Evolutionary conservation across 2,329 filamentous ascomycete species (phyloP).

Genomic region (Tolypocladium inflatum): DNA sequence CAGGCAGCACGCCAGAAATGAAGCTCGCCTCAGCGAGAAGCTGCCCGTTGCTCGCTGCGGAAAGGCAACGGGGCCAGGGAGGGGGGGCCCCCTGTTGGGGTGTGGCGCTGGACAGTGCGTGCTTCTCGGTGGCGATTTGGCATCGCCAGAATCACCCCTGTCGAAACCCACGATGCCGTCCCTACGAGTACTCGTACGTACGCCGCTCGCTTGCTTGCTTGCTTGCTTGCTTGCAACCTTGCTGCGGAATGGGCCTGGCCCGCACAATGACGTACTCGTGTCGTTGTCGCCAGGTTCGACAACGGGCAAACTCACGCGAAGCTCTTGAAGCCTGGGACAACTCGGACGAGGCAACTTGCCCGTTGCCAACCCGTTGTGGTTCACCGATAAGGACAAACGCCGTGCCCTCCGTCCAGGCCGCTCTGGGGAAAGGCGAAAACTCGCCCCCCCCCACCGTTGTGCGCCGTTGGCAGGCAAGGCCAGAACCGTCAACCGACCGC

Average conservation of each 20-base stretch:
- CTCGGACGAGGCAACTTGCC: not conserved
- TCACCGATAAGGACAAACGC: not conserved
- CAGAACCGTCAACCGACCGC: not conserved
- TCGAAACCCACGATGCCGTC: not conserved
- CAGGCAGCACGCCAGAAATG: no score
- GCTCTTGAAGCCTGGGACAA: not conserved
- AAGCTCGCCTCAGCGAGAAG: not conserved
- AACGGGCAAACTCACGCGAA: not conserved
- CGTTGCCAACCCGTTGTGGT: no score
- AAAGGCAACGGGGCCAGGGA: no score
- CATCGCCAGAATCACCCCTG: not conserved
- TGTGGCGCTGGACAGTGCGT: not conserved
- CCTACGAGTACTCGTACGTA: no score
- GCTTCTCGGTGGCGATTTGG: not conserved
- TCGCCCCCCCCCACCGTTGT: not conserved
- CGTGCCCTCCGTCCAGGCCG: not conserved
- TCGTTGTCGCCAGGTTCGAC: not conserved
- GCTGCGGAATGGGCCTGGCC: not conserved
- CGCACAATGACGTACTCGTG: not conserved
- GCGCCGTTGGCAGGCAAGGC: not conserved
- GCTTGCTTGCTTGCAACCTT: not conserved
- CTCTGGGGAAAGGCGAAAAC: not conserved
- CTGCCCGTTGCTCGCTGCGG: no score
- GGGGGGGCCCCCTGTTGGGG: not conserved
- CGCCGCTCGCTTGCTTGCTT: not conserved